Base-by-base conservation (phyloP, 2,329 filamentous ascomycete genomes). In the Claviceps digitariae region DNA sequence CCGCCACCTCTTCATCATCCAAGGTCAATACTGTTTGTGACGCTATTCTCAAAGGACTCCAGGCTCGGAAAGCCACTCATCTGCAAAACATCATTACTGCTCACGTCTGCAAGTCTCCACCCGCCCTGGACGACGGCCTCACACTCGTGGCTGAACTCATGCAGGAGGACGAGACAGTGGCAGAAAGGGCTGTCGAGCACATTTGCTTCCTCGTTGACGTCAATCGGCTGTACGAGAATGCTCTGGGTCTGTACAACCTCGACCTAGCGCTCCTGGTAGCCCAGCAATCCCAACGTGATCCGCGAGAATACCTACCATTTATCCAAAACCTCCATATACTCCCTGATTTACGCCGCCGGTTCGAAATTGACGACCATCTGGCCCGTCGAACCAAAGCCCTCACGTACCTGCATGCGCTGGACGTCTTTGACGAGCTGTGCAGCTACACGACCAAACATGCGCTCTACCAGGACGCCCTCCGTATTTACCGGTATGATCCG, bases 201-300 rank as follows among this genome's bases (percentile, higher is more conserved):
- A 96, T 98, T 56, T 97, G 90, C 74, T 98, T 98, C 74, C 77
- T 98, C 44, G 88, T 90, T 0, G 93, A 98, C 67, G 86, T 94
- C 47, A 94, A 96, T 66, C 83, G 83, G 41, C 79, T 98, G 0
- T 98, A 95, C 62, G 88, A 96, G 57, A 84, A 90, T 56, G 87
- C 93, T 0, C 75, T 98, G 2, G 90, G 90, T 1, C 74, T 97
- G 2, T 98, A 98, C 65, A 84, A 97, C 62, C 79, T 98, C 2
- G 89, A 95, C 12, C 80, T 98, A 8, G 84, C 91, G 3, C 75
- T 98, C 12, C 75, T 96, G 6, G 87, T 98, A 13, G 93, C 93
- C 0, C 93, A 98, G 64, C 90, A 96, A 64, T 93, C 90, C 0
- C 93, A 98, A 68, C 88, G 91, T 64, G 93, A 98, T 61, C 93